Conservation (phyloP, 2,329 filamentous ascomycete species). For the Exophiala alcalophila region DNA sequence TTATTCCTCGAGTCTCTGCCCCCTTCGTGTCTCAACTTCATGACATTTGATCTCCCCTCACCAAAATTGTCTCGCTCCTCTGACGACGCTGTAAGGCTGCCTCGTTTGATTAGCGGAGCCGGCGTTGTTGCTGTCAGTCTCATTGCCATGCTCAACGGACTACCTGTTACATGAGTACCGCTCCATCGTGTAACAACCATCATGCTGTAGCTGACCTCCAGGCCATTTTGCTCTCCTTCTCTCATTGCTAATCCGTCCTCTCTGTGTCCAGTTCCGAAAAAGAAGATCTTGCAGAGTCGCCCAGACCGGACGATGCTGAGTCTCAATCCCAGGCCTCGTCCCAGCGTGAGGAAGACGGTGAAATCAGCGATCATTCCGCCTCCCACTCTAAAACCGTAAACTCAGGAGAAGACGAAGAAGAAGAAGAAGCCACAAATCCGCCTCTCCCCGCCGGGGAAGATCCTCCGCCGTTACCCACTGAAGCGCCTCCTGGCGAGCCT, state of each 20-base stretch:
- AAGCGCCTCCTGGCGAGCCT: slow-evolving; percentile 46
- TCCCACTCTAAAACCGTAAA: slow-evolving; percentile 8
- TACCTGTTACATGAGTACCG: slow-evolving; percentile 21
- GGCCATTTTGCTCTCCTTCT: slow-evolving; percentile 28
- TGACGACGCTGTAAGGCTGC: neutral
- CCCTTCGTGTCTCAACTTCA: too few species aligned
- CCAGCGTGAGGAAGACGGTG: slow-evolving; percentile 17
- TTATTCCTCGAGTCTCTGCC: too few species aligned
- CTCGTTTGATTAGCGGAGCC: neutral
- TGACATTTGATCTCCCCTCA: too few species aligned
- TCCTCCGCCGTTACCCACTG: slow-evolving; percentile 52
- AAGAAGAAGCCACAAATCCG: slow-evolving; percentile 28
- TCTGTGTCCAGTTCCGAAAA: slow-evolving; percentile 28
- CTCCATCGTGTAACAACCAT: slow-evolving; percentile 21
- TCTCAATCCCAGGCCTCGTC: too few species aligned
- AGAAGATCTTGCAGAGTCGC: slow-evolving; percentile 10
- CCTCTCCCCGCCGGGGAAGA: slow-evolving; percentile 43
- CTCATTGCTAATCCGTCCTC: slow-evolving; percentile 30
- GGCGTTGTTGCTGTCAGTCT: too few species aligned
- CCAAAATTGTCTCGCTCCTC: too few species aligned
- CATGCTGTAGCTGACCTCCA: slow-evolving; percentile 33
- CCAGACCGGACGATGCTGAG: slow-evolving; percentile 7
- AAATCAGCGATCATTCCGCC: slow-evolving; percentile 19
- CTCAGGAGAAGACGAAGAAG: slow-evolving; percentile 7
- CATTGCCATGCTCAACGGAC: neutral